phyloP scores from a whole-genome alignment of 2,329 filamentous ascomycete species.

The Trichoderma koningiopsis region DNA sequence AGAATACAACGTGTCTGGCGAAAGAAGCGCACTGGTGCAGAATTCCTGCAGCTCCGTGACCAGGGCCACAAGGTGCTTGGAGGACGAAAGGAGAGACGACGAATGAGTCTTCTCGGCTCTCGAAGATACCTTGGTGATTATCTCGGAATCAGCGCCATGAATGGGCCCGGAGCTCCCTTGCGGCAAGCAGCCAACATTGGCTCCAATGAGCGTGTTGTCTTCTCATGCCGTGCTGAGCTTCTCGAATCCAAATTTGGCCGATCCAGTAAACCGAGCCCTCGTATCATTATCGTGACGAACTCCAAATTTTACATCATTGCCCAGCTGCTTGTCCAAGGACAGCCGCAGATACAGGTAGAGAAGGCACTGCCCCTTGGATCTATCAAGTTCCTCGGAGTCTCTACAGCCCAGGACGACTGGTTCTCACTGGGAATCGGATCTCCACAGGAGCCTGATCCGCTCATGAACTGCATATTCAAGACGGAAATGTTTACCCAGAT shows the following conservation, averaged over 20 bases:
- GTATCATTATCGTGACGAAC: constrained; percentile 81
- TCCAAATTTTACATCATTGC: constrained; percentile 87
- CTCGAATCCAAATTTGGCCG: constrained; percentile 94
- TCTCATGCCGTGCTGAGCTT: constrained; percentile 88
- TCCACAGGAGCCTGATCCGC: constrained; percentile 87
- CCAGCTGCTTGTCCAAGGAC: constrained; percentile 78
- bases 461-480: constrained; percentile 92
- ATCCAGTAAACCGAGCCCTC: constrained; percentile 88
- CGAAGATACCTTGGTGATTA: constrained; percentile 95
- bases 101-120: constrained; percentile 89
- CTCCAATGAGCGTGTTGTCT: constrained; percentile 74
- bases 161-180: constrained; percentile 79
- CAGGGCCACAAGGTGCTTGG: constrained; percentile 80
- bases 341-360: constrained; percentile 79
- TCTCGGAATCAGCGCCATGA: constrained; percentile 78
- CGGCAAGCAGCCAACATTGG: constrained; percentile 72
- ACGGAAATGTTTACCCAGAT: constrained; percentile 97
- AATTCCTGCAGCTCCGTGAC: constrained; percentile 85
- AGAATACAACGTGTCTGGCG: constrained; percentile 96
- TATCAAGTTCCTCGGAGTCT: constrained; percentile 84
- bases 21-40: constrained; percentile 85
- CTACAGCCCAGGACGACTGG: constrained; percentile 90
- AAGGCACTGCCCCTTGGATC: constrained; percentile 79
- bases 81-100: constrained; percentile 84
- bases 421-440: constrained; percentile 91